Conservation (phyloP, 75 land plant species). For the Sequoiadendron giganteum region DNA sequence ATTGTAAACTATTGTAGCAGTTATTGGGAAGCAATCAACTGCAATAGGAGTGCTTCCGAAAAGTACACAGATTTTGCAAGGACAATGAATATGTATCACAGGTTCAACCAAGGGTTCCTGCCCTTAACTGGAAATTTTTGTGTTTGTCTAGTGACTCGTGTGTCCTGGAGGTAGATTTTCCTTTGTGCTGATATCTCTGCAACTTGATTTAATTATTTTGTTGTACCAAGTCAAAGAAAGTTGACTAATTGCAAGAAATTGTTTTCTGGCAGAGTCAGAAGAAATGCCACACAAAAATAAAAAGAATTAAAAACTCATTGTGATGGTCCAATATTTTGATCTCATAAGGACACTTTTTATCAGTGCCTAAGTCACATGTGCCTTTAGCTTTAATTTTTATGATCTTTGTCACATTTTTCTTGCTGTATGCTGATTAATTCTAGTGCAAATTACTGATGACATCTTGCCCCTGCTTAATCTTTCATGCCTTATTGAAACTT, state of each 20-base stretch:
- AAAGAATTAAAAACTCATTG: background rate
- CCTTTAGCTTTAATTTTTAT: background rate
- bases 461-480: background rate
- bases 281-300: background rate
- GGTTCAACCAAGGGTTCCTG: background rate
- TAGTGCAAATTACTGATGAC: background rate
- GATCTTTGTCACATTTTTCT: background rate
- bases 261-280: background rate
- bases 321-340: background rate
- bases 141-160: background rate
- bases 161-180: background rate
- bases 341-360: background rate
- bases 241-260: background rate
- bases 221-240: background rate
- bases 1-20: background rate
- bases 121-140: background rate
- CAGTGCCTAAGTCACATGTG: background rate
- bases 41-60: background rate
- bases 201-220: background rate
- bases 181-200: background rate
- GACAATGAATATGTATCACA: background rate
- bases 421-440: background rate
- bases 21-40: background rate
- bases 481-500: background rate
- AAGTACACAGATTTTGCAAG: background rate